Evolutionary conservation across 2,329 filamentous ascomycete genomes (phyloP).

Genomic region (Bipolaris gigantea): DNA sequence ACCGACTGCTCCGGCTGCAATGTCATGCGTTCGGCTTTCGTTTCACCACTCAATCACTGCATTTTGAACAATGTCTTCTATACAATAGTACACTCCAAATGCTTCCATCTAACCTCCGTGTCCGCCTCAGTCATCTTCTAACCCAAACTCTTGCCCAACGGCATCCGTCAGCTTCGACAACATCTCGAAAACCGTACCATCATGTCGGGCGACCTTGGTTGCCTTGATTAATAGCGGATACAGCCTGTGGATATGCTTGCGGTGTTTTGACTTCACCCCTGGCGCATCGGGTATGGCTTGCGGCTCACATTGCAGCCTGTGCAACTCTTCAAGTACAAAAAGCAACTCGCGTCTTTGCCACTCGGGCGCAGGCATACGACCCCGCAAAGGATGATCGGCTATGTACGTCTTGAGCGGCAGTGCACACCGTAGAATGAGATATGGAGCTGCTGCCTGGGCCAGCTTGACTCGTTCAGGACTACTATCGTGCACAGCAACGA

Average conservation of each 20-base stretch:
- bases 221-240: constrained; percentile 76
- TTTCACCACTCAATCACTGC: background rate
- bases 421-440: constrained; percentile 78
- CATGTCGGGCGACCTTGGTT: constrained; percentile 62
- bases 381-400: constrained; percentile 85
- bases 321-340: constrained; percentile 68
- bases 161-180: constrained; percentile 46
- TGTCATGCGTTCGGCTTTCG: background rate
- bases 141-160: constrained; percentile 45
- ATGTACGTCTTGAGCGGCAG: constrained; percentile 82
- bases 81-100: background rate
- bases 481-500: constrained; percentile 58
- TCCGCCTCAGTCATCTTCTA: constrained; percentile 25
- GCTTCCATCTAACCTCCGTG: background rate
- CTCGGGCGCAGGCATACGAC: constrained; percentile 84
- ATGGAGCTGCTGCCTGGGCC: constrained; percentile 75
- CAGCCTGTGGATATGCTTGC: constrained; percentile 77
- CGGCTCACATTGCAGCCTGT: constrained; percentile 68
- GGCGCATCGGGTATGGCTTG: constrained; percentile 63
- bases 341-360: constrained; percentile 78
- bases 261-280: constrained; percentile 40
- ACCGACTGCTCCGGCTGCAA: background rate
- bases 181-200: constrained; percentile 59
- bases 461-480: constrained; percentile 58
- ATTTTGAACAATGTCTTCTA: background rate